Base-by-base conservation (phyloP, 345 rosid genomes). In the Limnanthes douglasii region DNA sequence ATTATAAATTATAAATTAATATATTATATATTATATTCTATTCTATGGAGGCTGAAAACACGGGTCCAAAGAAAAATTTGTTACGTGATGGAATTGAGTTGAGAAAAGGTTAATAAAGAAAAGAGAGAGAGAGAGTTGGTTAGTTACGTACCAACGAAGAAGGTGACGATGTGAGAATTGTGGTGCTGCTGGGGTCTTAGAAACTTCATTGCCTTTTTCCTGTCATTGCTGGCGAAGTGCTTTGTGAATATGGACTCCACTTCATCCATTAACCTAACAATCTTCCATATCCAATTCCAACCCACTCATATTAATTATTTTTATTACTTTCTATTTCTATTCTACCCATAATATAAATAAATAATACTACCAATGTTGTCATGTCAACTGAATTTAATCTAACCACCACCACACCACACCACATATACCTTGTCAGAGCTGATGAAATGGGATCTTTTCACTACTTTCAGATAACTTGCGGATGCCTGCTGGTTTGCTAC, bases 71-170 rank as follows among this genome's bases (percentile, higher is more conserved):
- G n/a, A n/a, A n/a, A n/a, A n/a, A n/a, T n/a, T n/a, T n/a, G n/a
- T n/a, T n/a, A n/a, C n/a, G n/a, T n/a, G n/a, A n/a, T n/a, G n/a
- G 6, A 18, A 35, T 36, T 13, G 2, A 53, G 26, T 23, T 13
- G 17, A 18, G 6, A 27, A 34, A 32, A 53, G 16, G 4, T 19
- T 35, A 49, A 21, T 39, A 15, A 14, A 47, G 4, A 26, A 26
- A 47, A 15, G 39, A 43, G 20, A 3, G 9, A 37, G 25, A 31
- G 17, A 15, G 32, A 15, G n/a, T n/a, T n/a, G n/a, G n/a, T n/a
- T n/a, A n/a, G n/a, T n/a, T n/a, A n/a, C n/a, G n/a, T 78, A 92
- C 99, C 96, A 58, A 85, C 88, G 23, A 92, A 85, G 55, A 92
- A 92, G 45, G 99, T 92, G 66, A 75, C 71, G 93, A 73, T 61